phyloP scores from a whole-genome alignment of 305 asterid species.

The Ruellia speciosa region DNA sequence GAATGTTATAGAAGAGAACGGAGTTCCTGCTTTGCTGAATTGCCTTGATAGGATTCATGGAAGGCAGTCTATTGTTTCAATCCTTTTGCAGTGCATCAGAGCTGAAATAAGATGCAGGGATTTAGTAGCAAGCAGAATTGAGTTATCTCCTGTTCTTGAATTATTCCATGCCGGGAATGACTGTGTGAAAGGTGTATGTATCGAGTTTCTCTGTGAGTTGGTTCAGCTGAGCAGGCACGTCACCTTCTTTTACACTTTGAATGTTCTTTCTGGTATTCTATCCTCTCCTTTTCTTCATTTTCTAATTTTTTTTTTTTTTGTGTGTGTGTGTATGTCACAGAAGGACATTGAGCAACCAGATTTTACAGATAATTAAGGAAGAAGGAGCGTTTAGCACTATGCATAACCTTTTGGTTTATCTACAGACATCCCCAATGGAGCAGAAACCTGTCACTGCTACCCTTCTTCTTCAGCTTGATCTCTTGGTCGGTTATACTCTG shows the following conservation, averaged over 20 bases:
- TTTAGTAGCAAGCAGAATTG: conserved; percentile 47
- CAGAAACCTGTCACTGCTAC: conserved; percentile 68
- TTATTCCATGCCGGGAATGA: conserved; percentile 68
- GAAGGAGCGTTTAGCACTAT: conserved; percentile 78
- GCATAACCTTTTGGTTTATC: conserved; percentile 72
- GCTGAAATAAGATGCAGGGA: conserved; percentile 50
- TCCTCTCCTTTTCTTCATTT: too few species aligned
- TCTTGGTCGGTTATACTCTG: conserved; percentile 46
- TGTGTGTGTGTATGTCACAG: conserved; percentile 26
- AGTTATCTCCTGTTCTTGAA: conserved; percentile 61
- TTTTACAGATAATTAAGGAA: conserved; percentile 59
- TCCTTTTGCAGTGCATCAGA: conserved; percentile 55
- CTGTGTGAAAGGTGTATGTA: conserved; percentile 43
- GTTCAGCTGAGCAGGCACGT: conserved; percentile 60
- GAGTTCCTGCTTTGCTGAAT: conserved; percentile 50
- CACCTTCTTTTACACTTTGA: conserved; percentile 1
- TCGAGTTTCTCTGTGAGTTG: conserved; percentile 66
- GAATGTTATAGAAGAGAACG: conserved; percentile 42
- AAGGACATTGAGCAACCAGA: conserved; percentile 51
- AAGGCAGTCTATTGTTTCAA: conserved; percentile 39
- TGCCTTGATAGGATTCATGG: conserved; percentile 49
- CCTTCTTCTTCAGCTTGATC: conserved; percentile 77
- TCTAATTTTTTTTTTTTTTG: background rate
- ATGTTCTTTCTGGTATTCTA: background rate
- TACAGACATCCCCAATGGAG: conserved; percentile 79